Base-by-base conservation (phyloP, 2,329 filamentous ascomycete genomes). In the Acarospora socialis region DNA sequence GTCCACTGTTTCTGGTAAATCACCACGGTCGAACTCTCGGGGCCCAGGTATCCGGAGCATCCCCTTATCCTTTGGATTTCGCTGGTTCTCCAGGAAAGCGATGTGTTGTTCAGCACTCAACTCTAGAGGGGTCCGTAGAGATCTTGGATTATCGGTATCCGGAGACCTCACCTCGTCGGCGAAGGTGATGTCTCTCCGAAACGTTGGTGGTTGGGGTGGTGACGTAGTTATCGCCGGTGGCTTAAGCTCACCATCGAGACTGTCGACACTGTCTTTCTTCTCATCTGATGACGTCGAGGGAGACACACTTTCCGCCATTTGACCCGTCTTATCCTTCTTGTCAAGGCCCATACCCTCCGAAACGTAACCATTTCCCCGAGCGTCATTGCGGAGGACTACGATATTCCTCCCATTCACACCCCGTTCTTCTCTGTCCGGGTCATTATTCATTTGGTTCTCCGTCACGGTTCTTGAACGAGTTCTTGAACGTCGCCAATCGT, bases 31-130 rank as follows among this genome's bases (percentile, higher is more conserved):
- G 29, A 79, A 86, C 49, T 95, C 90, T 45, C 86, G 68, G 1
- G 90, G 90, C 13, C 86, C 86, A 0, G 90, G 90, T 45, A 98
- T 95, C 23, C 83, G 77, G 25, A 95, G 60, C 0, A 84, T 73
- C 20, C 76, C 74, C 32, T 73, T 77, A 34, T 80, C 76, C 39
- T 74, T 73, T 2, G 64, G 65, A 34, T 81, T 77, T 21, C 84
- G 72, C 52, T 94, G 87, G 19, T 79, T 77, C 52, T 93, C 74
- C 9, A 94, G 54, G 46, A 95, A 90, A 4, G 80, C 80, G 47
- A 94, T 92, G 48, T 92, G 82, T 39, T 86, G 78, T 33, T 83
- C 79, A 26, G 79, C 66, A 20, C 67, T 63, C 28, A 70, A 52
- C 6, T 61, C 60, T 7, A 6, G 23, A 2, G 4, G 12, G 6